Evolutionary conservation across 2,329 filamentous ascomycete genomes (phyloP).

Genomic region (Neofusicoccum umdonicola): DNA sequence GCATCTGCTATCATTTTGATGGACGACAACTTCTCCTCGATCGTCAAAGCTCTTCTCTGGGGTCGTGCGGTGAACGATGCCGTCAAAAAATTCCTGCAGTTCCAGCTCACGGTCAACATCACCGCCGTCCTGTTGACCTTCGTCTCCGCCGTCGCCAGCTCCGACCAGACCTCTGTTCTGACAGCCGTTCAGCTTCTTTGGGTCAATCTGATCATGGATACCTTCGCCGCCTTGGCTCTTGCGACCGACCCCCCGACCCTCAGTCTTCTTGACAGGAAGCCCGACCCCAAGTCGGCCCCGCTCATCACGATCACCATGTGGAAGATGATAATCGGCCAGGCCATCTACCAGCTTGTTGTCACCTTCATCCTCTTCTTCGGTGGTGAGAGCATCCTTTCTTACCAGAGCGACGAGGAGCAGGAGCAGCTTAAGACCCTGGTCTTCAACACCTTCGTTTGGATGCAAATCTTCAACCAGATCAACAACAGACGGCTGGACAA

Average conservation of each 20-base stretch:
- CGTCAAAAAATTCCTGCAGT: slow-evolving; percentile 70
- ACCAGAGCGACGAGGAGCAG: slow-evolving; percentile 47
- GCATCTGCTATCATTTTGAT: slow-evolving; percentile 42
- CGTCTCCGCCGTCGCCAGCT: slow-evolving; percentile 78
- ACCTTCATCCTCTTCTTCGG: slow-evolving; percentile 70
- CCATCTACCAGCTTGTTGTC: slow-evolving; percentile 75
- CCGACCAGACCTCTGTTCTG: slow-evolving; percentile 68
- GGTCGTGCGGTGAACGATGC: slow-evolving; percentile 42
- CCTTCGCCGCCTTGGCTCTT: slow-evolving; percentile 82
- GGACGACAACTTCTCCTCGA: slow-evolving; percentile 43
- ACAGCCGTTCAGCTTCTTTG: slow-evolving; percentile 84
- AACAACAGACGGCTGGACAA: slow-evolving; percentile 96
- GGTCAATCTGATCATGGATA: slow-evolving; percentile 92
- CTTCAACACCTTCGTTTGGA: slow-evolving; percentile 99
- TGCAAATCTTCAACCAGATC: slow-evolving; percentile 98
- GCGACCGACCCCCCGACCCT: slow-evolving; percentile 82
- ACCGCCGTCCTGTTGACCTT: slow-evolving; percentile 78
- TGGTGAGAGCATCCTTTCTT: slow-evolving; percentile 59
- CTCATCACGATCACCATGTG: slow-evolving; percentile 82
- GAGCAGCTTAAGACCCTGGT: slow-evolving; percentile 71
- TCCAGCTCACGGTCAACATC: slow-evolving; percentile 76
- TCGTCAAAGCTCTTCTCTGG: slow-evolving; percentile 41
- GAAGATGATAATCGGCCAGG: slow-evolving; percentile 73
- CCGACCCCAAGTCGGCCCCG: slow-evolving; percentile 72
- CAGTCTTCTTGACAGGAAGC: slow-evolving; percentile 76